A percentile compares a stretch with the other conserved stretches of the same genome.
phyloP scores from a whole-genome alignment of 1,284 basidiomycete genomes.

The Dichomitus squalens region DNA sequence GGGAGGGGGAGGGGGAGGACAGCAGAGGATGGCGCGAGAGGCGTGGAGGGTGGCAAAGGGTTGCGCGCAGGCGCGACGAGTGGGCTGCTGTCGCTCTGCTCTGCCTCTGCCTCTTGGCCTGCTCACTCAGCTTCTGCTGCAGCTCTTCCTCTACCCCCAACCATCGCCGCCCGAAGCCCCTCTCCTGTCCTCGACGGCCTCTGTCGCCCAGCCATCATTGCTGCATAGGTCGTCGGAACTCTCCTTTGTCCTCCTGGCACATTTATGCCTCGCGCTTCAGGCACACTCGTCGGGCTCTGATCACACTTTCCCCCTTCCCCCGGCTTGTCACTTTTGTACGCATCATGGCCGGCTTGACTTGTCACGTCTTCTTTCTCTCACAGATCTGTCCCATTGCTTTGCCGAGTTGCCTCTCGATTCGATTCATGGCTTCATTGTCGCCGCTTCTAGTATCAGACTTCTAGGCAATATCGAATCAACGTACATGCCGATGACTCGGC shows the following conservation, averaged over 20 bases:
- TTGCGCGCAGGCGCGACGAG: conserved; percentile 12
- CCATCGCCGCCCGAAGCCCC: neutral
- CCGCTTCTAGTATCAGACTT: neutral
- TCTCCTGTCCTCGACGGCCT: neutral
- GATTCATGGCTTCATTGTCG: neutral
- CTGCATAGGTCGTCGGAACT: neutral
- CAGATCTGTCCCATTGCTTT: neutral
- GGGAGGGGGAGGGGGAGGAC: neutral
- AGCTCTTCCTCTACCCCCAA: neutral
- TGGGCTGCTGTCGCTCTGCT: neutral
- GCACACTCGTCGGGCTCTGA: conserved; percentile 9
- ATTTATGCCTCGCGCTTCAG: conserved; percentile 15
- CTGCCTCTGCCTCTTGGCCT: neutral
- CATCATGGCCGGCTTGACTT: too few relatives aligned
- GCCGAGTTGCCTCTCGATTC: neutral
- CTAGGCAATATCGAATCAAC: neutral
- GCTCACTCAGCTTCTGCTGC: neutral
- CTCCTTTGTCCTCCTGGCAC: neutral
- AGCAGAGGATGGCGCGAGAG: conserved; percentile 5
- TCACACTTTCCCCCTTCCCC: conserved; percentile 11
- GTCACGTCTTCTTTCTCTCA: neutral
- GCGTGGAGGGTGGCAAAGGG: conserved; percentile 12
- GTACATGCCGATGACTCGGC: neutral
- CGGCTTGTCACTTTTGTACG: neutral
- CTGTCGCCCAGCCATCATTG: neutral